A percentile compares a stretch with the other conserved stretches of the same genome.
Conservation (phyloP, 2,329 filamentous ascomycete genomes). For the Elsinoe arachidis region DNA sequence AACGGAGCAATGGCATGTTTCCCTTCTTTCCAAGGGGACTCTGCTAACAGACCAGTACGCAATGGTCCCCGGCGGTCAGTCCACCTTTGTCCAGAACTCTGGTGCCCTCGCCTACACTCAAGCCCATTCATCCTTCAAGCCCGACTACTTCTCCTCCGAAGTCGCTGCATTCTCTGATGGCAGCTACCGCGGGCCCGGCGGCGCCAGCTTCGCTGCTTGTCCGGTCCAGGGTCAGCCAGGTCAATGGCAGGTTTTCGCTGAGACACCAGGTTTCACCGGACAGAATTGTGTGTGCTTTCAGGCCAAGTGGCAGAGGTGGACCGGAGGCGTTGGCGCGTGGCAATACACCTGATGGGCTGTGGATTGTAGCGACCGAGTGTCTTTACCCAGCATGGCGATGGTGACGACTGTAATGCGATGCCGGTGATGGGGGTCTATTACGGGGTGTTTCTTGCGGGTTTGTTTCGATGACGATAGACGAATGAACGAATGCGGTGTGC, state of each 20-base stretch:
- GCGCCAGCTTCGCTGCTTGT: conserved; percentile 18
- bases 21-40: neutral
- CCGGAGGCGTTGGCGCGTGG: conserved; percentile 16
- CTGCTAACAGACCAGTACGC: conserved; percentile 14
- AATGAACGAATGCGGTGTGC: neutral
- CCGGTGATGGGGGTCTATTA: neutral
- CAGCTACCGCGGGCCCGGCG: conserved; percentile 17
- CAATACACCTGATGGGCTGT: conserved; percentile 16
- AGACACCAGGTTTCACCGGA: conserved; percentile 10
- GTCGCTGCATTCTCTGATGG: conserved; percentile 17
- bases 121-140: conserved; percentile 16
- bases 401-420: neutral
- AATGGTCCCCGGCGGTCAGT: conserved; percentile 20
- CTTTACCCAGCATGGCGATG: neutral
- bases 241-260: conserved; percentile 16
- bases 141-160: conserved; percentile 14
- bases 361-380: neutral
- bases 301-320: conserved; percentile 8
- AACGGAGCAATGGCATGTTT: conserved; percentile 13
- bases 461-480: neutral
- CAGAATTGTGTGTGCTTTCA: conserved; percentile 15
- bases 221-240: conserved; percentile 14
- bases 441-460: neutral
- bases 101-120: conserved; percentile 20
- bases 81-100: conserved; percentile 17